These are phyloP conservation scores for Arbutus unedo DNA, from an alignment of 148 eudicot genomes.

Conservation along the genomic window DNA sequence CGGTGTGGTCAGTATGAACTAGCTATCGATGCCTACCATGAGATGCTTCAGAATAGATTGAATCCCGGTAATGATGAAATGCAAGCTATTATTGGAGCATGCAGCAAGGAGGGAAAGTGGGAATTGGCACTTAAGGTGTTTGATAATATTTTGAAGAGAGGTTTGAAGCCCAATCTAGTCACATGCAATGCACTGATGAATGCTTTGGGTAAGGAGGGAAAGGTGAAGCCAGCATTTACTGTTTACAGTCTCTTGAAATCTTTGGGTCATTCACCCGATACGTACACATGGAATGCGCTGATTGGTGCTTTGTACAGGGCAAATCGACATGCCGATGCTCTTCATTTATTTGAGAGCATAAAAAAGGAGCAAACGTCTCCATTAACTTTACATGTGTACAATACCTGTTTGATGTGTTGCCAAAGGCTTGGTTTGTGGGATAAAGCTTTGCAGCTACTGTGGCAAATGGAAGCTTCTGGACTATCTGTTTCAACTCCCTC, in stretches of 20 bases:
- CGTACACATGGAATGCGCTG: slow-evolving; percentile 61
- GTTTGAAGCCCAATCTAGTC: slow-evolving; percentile 47
- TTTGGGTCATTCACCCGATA: slow-evolving; percentile 47
- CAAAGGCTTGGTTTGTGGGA: slow-evolving; percentile 56
- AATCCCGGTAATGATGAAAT: slow-evolving; percentile 43
- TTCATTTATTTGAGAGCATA: slow-evolving; percentile 49
- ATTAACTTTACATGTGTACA: slow-evolving; percentile 42
- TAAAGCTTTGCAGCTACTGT: slow-evolving; percentile 50
- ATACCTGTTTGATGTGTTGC: slow-evolving; percentile 57
- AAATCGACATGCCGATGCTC: slow-evolving; percentile 42
- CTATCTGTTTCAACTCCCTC: slow-evolving; percentile 41
- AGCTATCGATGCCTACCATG: slow-evolving; percentile 56
- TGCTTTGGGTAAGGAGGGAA: slow-evolving; percentile 53
- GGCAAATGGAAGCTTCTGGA: slow-evolving; percentile 58
- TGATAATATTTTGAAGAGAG: slow-evolving; percentile 34
- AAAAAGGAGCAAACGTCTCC: slow-evolving; percentile 24
- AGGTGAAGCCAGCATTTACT: slow-evolving; percentile 39
- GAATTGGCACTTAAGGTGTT: slow-evolving; percentile 43
- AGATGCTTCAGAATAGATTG: slow-evolving; percentile 43
- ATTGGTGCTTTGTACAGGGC: slow-evolving; percentile 50
- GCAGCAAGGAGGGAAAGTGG: slow-evolving; percentile 51
- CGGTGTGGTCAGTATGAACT: slow-evolving; percentile 57
- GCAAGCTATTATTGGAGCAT: slow-evolving; percentile 63
- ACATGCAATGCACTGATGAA: slow-evolving; percentile 59
- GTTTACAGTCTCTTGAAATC: slow-evolving; percentile 35